Evolutionary conservation across 2,329 filamentous ascomycete species (phyloP).

Genomic region (Cyphellophora attinorum): DNA sequence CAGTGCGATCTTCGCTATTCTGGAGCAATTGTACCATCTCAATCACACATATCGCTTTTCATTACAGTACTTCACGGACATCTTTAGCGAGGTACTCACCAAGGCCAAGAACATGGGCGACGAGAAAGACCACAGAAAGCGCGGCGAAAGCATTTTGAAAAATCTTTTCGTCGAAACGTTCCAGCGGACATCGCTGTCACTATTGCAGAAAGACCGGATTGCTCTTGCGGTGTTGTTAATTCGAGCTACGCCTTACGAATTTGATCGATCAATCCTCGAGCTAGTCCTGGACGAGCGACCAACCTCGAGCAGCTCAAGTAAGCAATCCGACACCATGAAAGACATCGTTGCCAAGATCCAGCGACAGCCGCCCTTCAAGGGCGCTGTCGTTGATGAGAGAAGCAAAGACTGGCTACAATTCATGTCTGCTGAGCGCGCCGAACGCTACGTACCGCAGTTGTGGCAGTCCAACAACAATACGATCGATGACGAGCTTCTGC

Average conservation of each 20-base stretch:
- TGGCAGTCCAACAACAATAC: constrained; percentile 58
- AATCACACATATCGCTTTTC: constrained; percentile 99
- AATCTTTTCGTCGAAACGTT: constrained; percentile 88
- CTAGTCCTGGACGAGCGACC: constrained; percentile 63
- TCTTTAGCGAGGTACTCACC: constrained; percentile 86
- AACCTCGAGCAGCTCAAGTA: constrained; percentile 63
- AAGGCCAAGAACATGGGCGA: constrained; percentile 63
- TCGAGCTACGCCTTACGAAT: constrained; percentile 89
- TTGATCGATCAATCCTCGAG: constrained; percentile 86
- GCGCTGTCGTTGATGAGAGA: constrained; percentile 52
- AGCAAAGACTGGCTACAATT: constrained; percentile 68
- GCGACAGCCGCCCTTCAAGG: constrained; percentile 64
- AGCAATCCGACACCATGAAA: constrained; percentile 61
- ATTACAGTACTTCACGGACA: constrained; percentile 93
- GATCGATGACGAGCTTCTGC: constrained; percentile 67
- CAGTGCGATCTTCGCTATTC: constrained; percentile 91
- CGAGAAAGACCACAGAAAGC: constrained; percentile 64
- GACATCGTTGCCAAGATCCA: constrained; percentile 60
- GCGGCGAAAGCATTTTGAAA: constrained; percentile 81
- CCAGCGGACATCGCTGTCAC: constrained; percentile 81
- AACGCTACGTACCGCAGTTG: constrained; percentile 68
- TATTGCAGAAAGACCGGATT: constrained; percentile 88
- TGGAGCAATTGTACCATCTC: constrained; percentile 94
- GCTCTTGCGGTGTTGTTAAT: constrained; percentile 91
- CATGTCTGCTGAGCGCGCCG: constrained; percentile 74